Evolutionary conservation across 305 asterid genomes (phyloP).

Genomic region (Lippia alba): DNA sequence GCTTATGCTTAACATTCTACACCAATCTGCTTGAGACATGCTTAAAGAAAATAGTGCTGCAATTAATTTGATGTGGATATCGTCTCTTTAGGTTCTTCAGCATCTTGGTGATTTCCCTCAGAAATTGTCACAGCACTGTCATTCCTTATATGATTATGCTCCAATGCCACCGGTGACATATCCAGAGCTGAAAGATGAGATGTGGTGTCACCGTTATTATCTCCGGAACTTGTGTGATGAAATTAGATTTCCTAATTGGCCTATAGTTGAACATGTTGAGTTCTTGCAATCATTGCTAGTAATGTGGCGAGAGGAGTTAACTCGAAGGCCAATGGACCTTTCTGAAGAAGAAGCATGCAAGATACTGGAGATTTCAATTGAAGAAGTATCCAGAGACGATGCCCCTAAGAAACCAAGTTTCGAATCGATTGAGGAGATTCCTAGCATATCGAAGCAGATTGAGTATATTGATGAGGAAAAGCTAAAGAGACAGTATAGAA

Average conservation of each 20-base stretch:
- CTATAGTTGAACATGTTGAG: conserved; percentile 98
- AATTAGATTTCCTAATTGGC: conserved; percentile 97
- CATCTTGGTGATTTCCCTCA: conserved; percentile 99
- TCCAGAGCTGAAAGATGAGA: conserved; percentile 96
- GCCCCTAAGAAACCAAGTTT: conserved; percentile 57
- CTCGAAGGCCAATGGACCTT: conserved; percentile 98
- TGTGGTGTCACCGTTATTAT: conserved; percentile 99
- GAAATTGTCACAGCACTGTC: conserved; percentile 96
- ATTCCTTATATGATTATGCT: conserved; percentile 93
- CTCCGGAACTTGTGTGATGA: conserved; percentile 95
- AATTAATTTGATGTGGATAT: conserved; percentile 37
- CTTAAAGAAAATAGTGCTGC: conserved; percentile 25
- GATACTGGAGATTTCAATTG: conserved; percentile 87
- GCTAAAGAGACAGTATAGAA: conserved; percentile 95
- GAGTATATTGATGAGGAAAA: conserved; percentile 97
- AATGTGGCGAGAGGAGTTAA: conserved; percentile 98
- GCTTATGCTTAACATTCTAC: conserved; percentile 13
- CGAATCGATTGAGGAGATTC: conserved; percentile 54
- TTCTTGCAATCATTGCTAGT: conserved; percentile 93
- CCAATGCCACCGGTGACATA: conserved; percentile 99
- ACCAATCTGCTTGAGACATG: conserved; percentile 25
- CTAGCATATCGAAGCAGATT: conserved; percentile 75
- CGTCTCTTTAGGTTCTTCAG: conserved; percentile 81
- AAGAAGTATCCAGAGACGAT: conserved; percentile 89
- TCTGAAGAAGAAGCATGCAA: conserved; percentile 98